These are phyloP conservation scores for Vitis hybrid DNA, from an alignment of 177 flowering plant genomes.

Conservation along the genomic window DNA sequence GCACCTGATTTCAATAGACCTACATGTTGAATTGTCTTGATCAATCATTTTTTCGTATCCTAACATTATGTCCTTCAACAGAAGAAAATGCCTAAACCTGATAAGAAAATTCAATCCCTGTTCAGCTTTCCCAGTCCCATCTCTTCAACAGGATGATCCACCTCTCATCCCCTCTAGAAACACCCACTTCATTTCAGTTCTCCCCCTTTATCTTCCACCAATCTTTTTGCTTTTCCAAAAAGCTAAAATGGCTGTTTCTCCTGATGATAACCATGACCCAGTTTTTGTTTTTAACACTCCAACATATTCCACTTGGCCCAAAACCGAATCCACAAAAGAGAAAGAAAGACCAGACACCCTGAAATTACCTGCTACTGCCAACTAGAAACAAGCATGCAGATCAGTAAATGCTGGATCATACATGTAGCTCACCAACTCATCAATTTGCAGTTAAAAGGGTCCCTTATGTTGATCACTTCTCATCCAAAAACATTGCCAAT, in stretches of 20 bases:
- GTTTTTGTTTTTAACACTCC: too few relatives aligned
- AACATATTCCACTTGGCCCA: too few relatives aligned
- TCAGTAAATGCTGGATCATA: neutral
- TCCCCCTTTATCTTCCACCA: neutral
- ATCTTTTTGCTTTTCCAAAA: neutral
- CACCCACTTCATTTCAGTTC: neutral
- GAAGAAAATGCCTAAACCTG: neutral
- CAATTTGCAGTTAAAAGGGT: slow-evolving; percentile 3
- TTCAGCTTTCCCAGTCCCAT: slow-evolving; percentile 1
- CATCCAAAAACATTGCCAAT: too few relatives aligned
- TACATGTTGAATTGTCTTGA: slow-evolving; percentile 12
- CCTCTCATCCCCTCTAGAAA: slow-evolving; percentile 10
- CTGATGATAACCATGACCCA: too few relatives aligned
- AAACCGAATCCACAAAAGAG: too few relatives aligned
- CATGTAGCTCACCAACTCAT: slow-evolving; percentile 18
- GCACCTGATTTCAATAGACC: slow-evolving; percentile 14
- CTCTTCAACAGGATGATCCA: neutral
- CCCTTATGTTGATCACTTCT: slow-evolving; percentile 9
- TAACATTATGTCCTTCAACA: neutral
- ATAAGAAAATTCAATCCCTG: neutral
- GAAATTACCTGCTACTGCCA: too few relatives aligned
- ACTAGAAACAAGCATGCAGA: too few relatives aligned
- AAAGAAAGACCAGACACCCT: too few relatives aligned
- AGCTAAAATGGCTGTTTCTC: too few relatives aligned
- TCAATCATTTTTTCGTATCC: neutral